Evolutionary conservation across 257 asterid species (phyloP).

Genomic region (Gentiana macrophylla): DNA sequence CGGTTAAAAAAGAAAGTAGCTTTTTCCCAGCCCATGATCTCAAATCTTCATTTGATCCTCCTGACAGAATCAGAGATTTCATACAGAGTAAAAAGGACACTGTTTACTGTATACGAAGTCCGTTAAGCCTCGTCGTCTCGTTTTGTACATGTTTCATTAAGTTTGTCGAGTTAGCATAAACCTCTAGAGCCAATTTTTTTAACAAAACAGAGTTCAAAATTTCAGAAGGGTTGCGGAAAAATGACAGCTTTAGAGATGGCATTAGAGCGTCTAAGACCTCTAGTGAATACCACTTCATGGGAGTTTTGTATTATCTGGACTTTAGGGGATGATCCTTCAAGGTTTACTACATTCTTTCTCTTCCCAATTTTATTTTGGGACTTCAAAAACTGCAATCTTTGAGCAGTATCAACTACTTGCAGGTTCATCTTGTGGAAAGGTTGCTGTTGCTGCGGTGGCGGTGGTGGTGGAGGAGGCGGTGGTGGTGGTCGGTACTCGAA

Average conservation of each 20-base stretch:
- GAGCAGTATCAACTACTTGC: slow-evolving; percentile 2
- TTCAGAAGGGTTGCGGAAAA: slow-evolving; percentile 20
- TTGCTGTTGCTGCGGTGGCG: slow-evolving; percentile 73
- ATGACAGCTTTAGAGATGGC: slow-evolving; percentile 36
- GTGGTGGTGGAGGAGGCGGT: slow-evolving; percentile 17
- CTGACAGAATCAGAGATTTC: slow-evolving; percentile 44
- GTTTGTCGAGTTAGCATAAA: not conserved
- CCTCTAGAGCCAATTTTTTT: not conserved
- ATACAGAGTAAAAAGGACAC: slow-evolving; percentile 20
- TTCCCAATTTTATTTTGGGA: not conserved
- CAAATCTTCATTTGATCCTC: slow-evolving; percentile 20
- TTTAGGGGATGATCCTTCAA: slow-evolving; percentile 77
- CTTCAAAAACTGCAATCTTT: no score
- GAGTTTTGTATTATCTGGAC: slow-evolving; percentile 75
- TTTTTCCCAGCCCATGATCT: not conserved
- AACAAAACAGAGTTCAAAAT: slow-evolving; percentile 21
- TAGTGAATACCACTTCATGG: slow-evolving; percentile 45
- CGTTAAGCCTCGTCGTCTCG: slow-evolving; percentile 42
- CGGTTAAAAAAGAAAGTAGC: not conserved
- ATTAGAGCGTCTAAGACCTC: slow-evolving; percentile 47
- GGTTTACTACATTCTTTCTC: slow-evolving; percentile 21
- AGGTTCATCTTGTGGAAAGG: slow-evolving; percentile 78
- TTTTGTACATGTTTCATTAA: not conserved
- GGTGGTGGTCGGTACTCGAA: slow-evolving; percentile 20
- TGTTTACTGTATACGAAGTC: slow-evolving; percentile 10